Conservation (phyloP, 306 rosid genomes). For the Pyrus communis region DNA sequence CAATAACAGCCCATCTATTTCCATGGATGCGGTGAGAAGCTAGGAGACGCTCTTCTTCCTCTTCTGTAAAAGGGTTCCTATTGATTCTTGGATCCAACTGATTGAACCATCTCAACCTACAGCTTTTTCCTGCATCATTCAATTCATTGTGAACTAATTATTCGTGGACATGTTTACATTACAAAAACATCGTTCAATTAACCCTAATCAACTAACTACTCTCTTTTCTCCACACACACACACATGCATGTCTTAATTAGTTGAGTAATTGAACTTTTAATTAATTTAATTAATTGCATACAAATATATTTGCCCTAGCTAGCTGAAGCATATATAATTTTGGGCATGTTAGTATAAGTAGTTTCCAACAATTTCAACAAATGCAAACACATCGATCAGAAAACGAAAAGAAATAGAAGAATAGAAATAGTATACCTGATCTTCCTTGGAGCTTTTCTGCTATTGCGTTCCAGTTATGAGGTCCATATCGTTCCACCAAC, state of each 20-base stretch:
- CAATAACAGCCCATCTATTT: constrained; percentile 86
- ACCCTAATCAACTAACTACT: neutral
- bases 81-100: constrained; percentile 90
- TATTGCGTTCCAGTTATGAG: constrained; percentile 99
- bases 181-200: neutral
- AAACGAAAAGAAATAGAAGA: neutral
- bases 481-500: constrained; percentile 89
- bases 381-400: neutral
- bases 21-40: constrained; percentile 78
- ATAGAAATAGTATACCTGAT: constrained; percentile 48
- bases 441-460: constrained; percentile 91
- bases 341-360: neutral
- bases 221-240: neutral
- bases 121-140: constrained; percentile 64
- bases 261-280: neutral
- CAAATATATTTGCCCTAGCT: neutral
- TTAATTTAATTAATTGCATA: neutral
- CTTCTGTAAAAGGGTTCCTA: constrained; percentile 75
- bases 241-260: neutral
- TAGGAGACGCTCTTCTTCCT: constrained; percentile 75
- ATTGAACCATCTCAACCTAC: constrained; percentile 98
- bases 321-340: neutral
- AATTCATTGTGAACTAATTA: neutral
- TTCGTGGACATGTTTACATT: neutral
- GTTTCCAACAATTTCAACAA: neutral